phyloP scores from a whole-genome alignment of 192 early-diverging fungal genomes.

The Oehlia diaphana region DNA sequence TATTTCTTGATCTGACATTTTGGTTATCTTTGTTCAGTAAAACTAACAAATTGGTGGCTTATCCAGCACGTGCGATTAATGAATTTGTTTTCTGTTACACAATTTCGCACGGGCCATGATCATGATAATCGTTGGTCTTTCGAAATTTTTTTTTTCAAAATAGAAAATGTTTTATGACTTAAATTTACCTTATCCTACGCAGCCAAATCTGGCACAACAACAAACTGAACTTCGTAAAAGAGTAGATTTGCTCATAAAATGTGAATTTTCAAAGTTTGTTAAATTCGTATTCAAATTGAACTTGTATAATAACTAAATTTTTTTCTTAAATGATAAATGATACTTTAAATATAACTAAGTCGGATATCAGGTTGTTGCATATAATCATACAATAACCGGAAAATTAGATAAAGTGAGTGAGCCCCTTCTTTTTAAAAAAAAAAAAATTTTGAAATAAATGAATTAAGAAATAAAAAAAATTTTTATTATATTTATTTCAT shows the following conservation, averaged over 20 bases:
- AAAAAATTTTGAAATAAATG: neutral
- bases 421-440: neutral
- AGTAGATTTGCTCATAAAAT: constrained; percentile 46
- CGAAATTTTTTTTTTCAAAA: neutral
- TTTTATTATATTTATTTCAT: too few species aligned
- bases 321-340: neutral
- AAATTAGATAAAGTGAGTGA: constrained; percentile 44
- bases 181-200: constrained; percentile 49
- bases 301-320: neutral
- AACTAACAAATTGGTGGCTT: neutral
- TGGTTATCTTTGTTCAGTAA: neutral
- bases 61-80: neutral
- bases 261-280: constrained; percentile 31
- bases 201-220: constrained; percentile 29
- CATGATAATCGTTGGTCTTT: too few species aligned
- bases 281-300: neutral
- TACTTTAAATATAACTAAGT: constrained; percentile 35
- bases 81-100: too few species aligned
- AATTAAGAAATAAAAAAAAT: constrained; percentile 16
- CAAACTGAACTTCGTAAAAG: constrained; percentile 46
- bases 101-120: too few species aligned
- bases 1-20: neutral
- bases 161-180: constrained; percentile 59
- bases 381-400: constrained; percentile 48
- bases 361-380: constrained; percentile 59